These are phyloP conservation scores for Oryza longistaminata DNA, from an alignment of 176 grass and related monocot genomes.

Conservation along the genomic window DNA sequence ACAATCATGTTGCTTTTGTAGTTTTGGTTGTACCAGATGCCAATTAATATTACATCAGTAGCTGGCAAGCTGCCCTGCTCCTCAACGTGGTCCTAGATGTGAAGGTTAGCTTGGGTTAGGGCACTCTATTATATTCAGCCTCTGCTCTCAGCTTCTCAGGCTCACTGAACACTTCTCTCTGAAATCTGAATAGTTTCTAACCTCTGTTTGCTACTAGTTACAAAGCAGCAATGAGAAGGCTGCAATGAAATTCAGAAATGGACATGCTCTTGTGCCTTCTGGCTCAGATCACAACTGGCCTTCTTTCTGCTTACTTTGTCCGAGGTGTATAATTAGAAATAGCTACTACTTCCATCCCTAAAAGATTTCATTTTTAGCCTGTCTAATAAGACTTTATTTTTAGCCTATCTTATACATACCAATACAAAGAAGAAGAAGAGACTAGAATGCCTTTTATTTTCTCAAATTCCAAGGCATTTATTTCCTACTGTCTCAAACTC, in stretches of 20 bases:
- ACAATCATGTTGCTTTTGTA: background rate
- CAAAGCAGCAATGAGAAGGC: background rate
- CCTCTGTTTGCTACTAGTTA: background rate
- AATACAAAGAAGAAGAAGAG: no score
- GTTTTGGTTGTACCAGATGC: conserved; percentile 27
- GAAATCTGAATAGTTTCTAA: background rate
- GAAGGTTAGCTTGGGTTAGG: conserved; percentile 2
- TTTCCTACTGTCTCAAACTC: no score
- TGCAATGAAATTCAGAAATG: background rate
- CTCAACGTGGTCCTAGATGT: background rate
- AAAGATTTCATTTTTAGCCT: no score
- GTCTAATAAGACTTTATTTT: no score
- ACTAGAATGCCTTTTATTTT: no score
- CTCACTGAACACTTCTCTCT: background rate
- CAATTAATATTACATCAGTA: conserved; percentile 15
- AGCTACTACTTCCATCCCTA: no score
- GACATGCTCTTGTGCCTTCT: background rate
- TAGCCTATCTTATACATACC: no score
- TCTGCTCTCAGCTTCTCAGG: background rate
- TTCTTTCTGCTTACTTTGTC: background rate
- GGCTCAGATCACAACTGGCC: background rate
- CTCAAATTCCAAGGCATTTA: no score
- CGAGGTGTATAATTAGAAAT: no score
- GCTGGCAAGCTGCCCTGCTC: background rate
- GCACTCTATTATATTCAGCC: background rate